phyloP scores from a whole-genome alignment of 1,139 yeast species.

The Taphrina flavorubra region DNA sequence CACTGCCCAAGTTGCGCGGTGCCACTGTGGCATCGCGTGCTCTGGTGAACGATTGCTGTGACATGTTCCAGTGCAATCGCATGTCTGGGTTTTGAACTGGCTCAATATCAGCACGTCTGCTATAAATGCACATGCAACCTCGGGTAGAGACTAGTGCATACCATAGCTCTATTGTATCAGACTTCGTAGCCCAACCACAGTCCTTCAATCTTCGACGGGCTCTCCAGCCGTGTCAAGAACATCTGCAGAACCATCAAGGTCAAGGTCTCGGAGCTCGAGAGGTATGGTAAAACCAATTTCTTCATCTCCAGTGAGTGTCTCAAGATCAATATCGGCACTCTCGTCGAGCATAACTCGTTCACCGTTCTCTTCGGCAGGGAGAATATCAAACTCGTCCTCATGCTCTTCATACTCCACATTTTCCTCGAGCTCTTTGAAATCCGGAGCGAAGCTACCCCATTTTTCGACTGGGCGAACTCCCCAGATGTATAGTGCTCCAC shows the following conservation, averaged over 20 bases:
- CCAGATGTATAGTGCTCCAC: constrained; percentile 85
- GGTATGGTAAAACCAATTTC: constrained; percentile 21
- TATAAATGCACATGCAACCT: no score
- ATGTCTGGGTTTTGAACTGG: no score
- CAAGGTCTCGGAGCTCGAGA: constrained; percentile 10
- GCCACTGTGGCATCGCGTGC: no score
- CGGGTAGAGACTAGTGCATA: no score
- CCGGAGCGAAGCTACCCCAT: constrained; percentile 98
- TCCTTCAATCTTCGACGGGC: no score
- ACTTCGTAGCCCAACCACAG: no score
- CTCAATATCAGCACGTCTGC: no score
- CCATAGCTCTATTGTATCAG: no score
- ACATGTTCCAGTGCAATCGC: no score
- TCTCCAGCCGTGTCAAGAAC: no score
- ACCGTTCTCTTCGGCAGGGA: constrained; percentile 33
- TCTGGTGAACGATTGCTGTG: no score
- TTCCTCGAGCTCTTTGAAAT: constrained; percentile 92
- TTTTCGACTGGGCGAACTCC: constrained; percentile 81
- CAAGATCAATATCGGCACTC: constrained; percentile 28
- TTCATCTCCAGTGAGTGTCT: constrained; percentile 17
- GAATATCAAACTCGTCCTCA: constrained; percentile 91
- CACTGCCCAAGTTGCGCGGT: no score
- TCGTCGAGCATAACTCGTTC: constrained; percentile 38
- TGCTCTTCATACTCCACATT: constrained; percentile 84
- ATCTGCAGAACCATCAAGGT: neutral